Conservation (phyloP, 2,329 filamentous ascomycete genomes). For the Penicillium sclerotiorum region DNA sequence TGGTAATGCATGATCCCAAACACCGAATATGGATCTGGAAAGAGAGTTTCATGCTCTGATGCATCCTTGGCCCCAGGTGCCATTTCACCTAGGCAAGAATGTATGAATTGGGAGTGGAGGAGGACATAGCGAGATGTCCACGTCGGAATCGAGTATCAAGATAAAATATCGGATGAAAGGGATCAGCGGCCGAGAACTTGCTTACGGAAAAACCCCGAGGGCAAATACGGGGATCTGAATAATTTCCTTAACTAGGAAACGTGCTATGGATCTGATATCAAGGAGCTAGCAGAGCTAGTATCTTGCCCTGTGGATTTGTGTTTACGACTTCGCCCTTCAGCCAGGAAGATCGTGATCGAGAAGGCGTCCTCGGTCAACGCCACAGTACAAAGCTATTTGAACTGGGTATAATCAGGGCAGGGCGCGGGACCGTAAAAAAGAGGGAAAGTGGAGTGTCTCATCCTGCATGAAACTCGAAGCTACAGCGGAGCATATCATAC, state of each 20-base stretch:
- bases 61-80: not conserved
- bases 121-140: conserved; percentile 7
- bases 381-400: conserved; percentile 1
- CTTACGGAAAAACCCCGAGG: not conserved
- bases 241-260: not conserved
- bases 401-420: conserved; percentile 5
- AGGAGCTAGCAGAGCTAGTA: not conserved
- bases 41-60: not conserved
- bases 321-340: no score
- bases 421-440: conserved; percentile 7
- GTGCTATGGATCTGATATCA: conserved; percentile 15
- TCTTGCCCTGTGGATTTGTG: no score
- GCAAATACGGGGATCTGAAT: not conserved
- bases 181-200: not conserved
- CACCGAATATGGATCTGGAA: conserved; percentile 14
- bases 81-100: not conserved
- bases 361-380: conserved; percentile 7
- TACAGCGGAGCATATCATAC: conserved; percentile 22
- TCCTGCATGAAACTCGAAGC: conserved; percentile 16
- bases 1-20: conserved; percentile 11
- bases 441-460: conserved; percentile 18
- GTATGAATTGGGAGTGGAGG: not conserved
- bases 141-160: conserved; percentile 5
- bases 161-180: not conserved
- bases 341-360: conserved; percentile 8